These are phyloP conservation scores for Botryotinia globosa DNA, from an alignment of 2,329 filamentous ascomycete species.

Conservation along the genomic window DNA sequence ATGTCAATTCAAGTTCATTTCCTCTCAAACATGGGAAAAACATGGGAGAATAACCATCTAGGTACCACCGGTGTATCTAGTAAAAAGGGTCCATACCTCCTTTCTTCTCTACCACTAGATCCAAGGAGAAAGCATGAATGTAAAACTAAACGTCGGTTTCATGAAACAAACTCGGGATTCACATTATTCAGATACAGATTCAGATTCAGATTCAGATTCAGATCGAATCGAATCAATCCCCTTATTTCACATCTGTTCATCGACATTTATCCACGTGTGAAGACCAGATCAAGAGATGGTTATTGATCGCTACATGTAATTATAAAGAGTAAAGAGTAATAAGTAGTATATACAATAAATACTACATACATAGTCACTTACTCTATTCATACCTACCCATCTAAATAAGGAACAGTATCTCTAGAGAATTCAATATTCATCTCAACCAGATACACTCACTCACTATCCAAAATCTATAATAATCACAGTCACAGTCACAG, in stretches of 20 bases:
- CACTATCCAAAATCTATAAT: background rate
- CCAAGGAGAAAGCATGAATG: background rate
- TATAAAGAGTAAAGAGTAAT: background rate
- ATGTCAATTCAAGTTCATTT: background rate
- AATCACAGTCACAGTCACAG: background rate
- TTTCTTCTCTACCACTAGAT: background rate
- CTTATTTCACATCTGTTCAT: background rate
- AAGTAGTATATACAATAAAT: background rate
- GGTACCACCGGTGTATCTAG: background rate
- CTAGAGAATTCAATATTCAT: background rate
- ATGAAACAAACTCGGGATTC: slow-evolving; percentile 1
- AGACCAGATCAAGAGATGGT: background rate
- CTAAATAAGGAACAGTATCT: background rate
- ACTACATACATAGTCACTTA: background rate
- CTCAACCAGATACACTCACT: background rate
- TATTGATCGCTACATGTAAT: background rate
- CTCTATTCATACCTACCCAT: background rate
- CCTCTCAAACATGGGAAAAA: background rate
- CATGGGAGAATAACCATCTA: background rate
- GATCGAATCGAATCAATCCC: background rate
- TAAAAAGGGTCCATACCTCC: background rate
- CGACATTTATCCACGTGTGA: background rate
- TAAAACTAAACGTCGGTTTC: background rate
- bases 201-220: background rate
- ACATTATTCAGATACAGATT: background rate